Evolutionary conservation across 805 yeast species (phyloP).

Genomic region (Saturnispora mendoncae): DNA sequence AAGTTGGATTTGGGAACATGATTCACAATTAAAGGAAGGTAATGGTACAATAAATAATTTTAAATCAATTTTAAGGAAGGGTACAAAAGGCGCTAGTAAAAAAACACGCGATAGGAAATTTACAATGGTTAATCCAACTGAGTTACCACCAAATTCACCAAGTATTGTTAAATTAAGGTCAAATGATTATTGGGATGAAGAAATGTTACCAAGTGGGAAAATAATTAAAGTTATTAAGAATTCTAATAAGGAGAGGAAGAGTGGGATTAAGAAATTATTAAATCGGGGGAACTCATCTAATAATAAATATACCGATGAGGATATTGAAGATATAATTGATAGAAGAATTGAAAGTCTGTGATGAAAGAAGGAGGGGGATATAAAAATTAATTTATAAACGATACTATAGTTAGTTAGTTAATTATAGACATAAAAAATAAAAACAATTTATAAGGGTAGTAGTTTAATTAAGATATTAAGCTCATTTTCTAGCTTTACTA

Average conservation of each 20-base stretch:
- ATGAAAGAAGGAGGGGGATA: too few relatives aligned
- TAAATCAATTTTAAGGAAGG: constrained; percentile 27
- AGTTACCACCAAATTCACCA: constrained; percentile 43
- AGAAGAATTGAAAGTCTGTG: constrained; percentile 28
- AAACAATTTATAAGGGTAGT: neutral
- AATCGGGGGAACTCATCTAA: too few relatives aligned
- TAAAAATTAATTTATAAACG: too few relatives aligned
- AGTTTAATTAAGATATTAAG: neutral
- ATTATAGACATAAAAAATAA: neutral
- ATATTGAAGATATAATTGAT: constrained; percentile 39
- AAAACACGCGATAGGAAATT: constrained; percentile 41
- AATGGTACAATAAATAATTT: constrained; percentile 20
- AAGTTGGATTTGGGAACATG: constrained; percentile 60
- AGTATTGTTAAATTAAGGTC: constrained; percentile 27
- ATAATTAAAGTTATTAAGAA: constrained; percentile 35
- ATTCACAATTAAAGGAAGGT: constrained; percentile 24
- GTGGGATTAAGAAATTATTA: constrained; percentile 19
- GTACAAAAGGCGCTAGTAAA: constrained; percentile 27
- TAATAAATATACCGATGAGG: constrained; percentile 36
- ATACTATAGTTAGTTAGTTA: too few relatives aligned
- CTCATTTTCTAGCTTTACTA: constrained; percentile 1
- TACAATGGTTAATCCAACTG: constrained; percentile 38
- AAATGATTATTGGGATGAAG: constrained; percentile 37
- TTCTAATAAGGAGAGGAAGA: constrained; percentile 21
- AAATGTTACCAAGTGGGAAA: constrained; percentile 69